phyloP scores from a whole-genome alignment of 495 filamentous ascomycete species.

The Xylaria intraflava region DNA sequence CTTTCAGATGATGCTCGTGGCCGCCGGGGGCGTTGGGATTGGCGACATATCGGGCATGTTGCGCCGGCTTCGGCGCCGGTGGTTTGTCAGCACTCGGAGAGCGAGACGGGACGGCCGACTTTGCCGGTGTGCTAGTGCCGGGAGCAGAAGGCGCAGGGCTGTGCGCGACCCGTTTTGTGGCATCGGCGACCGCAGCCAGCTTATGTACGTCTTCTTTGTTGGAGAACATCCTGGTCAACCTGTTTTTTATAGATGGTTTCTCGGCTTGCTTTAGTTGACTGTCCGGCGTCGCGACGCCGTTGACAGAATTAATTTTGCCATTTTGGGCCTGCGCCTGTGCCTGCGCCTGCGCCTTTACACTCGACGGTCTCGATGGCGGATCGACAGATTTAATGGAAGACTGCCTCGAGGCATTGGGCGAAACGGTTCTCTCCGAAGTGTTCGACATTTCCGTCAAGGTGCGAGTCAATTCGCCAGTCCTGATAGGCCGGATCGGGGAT shows the following conservation, averaged over 20 bases:
- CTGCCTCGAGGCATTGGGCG: slow-evolving; percentile 37
- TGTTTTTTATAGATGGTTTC: slow-evolving; percentile 43
- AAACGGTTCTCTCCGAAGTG: slow-evolving; percentile 30
- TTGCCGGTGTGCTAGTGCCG: slow-evolving; percentile 17
- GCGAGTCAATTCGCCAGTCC: neutral
- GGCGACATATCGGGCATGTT: slow-evolving; percentile 33
- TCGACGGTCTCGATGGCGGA: slow-evolving; percentile 33
- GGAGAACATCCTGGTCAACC: slow-evolving; percentile 46
- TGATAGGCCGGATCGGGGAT: slow-evolving; percentile 8
- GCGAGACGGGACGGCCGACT: slow-evolving; percentile 16
- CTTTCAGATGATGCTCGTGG: slow-evolving; percentile 83
- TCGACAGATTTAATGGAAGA: slow-evolving; percentile 43
- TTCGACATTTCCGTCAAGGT: slow-evolving; percentile 23
- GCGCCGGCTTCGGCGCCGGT: slow-evolving; percentile 18
- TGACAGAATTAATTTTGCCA: slow-evolving; percentile 20
- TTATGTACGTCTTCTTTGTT: slow-evolving; percentile 33
- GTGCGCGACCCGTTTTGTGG: slow-evolving; percentile 20
- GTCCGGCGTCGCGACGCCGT: slow-evolving; percentile 19
- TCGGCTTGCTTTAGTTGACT: slow-evolving; percentile 34
- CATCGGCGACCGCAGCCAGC: slow-evolving; percentile 15
- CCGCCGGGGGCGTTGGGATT: slow-evolving; percentile 45
- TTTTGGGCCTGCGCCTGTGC: slow-evolving; percentile 29
- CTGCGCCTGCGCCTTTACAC: slow-evolving; percentile 23
- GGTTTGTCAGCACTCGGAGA: slow-evolving; percentile 29
- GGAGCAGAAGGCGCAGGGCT: slow-evolving; percentile 20